These are phyloP conservation scores for Talaromyces trachyspermus DNA, from an alignment of 495 filamentous ascomycete genomes.

Conservation along the genomic window DNA sequence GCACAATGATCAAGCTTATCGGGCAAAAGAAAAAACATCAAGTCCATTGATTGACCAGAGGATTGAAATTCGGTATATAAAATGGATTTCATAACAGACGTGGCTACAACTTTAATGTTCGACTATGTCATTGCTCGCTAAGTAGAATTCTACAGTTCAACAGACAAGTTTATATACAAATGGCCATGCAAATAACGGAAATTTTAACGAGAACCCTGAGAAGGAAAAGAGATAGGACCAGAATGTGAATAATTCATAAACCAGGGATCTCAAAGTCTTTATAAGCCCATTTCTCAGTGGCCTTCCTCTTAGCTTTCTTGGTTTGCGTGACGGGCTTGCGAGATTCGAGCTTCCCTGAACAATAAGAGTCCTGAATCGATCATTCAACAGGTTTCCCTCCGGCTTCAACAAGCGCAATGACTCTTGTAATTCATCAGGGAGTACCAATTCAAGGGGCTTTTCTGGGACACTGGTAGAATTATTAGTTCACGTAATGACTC, in stretches of 20 bases:
- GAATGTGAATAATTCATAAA: constrained; percentile 10
- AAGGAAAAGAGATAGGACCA: neutral
- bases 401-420: constrained; percentile 83
- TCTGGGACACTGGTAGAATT: constrained; percentile 54
- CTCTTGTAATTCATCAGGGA: constrained; percentile 90
- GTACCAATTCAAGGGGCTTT: constrained; percentile 74
- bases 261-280: constrained; percentile 77
- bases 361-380: constrained; percentile 82
- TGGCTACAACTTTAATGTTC: too few relatives aligned
- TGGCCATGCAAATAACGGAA: neutral
- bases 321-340: constrained; percentile 67
- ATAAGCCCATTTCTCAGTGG: constrained; percentile 92
- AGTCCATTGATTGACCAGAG: too few relatives aligned
- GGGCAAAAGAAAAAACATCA: neutral
- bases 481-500: constrained; percentile 17
- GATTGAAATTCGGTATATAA: too few relatives aligned
- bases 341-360: constrained; percentile 84
- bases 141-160: too few relatives aligned
- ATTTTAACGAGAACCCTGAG: neutral
- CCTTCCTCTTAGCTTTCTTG: constrained; percentile 67
- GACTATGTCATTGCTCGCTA: too few relatives aligned
- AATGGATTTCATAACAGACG: too few relatives aligned
- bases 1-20: too few relatives aligned
- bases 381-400: constrained; percentile 86
- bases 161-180: neutral